These are phyloP conservation scores for Xylaria cubensis DNA, from an alignment of 495 filamentous ascomycete species.

Conservation along the genomic window DNA sequence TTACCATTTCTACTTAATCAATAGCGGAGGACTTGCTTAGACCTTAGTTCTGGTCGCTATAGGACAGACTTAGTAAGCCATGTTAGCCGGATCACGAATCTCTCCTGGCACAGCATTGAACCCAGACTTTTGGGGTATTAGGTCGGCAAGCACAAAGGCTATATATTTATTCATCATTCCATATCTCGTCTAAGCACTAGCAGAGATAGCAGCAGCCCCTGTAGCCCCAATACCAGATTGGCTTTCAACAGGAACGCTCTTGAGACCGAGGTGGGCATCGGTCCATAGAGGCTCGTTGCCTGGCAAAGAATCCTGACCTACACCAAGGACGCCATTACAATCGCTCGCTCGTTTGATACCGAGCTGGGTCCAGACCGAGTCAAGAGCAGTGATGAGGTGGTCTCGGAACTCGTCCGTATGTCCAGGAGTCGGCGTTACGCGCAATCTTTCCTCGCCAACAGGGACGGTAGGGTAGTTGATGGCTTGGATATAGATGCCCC, in stretches of 20 bases:
- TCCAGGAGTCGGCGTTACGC: neutral
- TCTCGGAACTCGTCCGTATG: neutral
- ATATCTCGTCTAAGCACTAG: neutral
- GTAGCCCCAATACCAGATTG: slow-evolving; percentile 5
- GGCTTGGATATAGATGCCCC: slow-evolving; percentile 1
- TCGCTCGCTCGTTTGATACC: slow-evolving; percentile 5
- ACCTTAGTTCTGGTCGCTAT: neutral
- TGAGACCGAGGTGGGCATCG: slow-evolving; percentile 3
- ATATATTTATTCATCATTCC: neutral
- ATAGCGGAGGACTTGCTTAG: neutral
- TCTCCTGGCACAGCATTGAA: neutral
- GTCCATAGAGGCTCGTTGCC: slow-evolving; percentile 6
- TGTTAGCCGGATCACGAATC: neutral
- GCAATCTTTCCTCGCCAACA: neutral
- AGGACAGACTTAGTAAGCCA: neutral
- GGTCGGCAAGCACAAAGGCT: neutral
- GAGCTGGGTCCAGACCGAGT: slow-evolving; percentile 5
- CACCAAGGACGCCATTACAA: neutral
- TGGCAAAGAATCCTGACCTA: neutral
- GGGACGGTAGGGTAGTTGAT: slow-evolving; percentile 3
- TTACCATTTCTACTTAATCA: neutral
- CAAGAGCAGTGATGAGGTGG: slow-evolving; percentile 7
- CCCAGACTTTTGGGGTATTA: neutral
- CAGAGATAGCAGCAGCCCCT: neutral
- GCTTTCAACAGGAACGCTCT: neutral